A percentile compares a stretch with the other conserved stretches of the same genome.
Conservation (phyloP, 1,284 basidiomycete species). For the Fomitopsis palustris region DNA sequence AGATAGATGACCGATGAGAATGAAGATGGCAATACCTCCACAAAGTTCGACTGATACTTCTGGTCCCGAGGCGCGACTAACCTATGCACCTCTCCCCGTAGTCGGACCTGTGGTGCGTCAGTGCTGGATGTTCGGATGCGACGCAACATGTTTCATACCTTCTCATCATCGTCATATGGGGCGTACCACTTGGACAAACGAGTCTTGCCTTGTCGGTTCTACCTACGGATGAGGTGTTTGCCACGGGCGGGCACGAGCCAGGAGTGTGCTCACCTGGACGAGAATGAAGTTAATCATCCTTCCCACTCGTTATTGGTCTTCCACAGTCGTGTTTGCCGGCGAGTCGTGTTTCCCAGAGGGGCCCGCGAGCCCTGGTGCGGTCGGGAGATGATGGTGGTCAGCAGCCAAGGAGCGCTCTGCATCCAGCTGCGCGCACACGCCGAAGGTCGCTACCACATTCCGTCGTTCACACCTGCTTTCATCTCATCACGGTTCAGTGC, state of each 20-base stretch:
- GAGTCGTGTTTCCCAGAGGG: neutral
- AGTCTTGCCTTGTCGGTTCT: slow-evolving; percentile 99
- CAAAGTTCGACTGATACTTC: slow-evolving; percentile 99
- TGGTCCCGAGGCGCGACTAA: slow-evolving; percentile 96
- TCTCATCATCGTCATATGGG: slow-evolving; percentile 94
- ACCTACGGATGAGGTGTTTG: slow-evolving; percentile 6
- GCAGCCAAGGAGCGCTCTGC: neutral
- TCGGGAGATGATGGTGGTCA: neutral
- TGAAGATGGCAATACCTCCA: slow-evolving; percentile 70
- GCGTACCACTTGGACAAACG: slow-evolving; percentile 97
- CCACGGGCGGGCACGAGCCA: neutral
- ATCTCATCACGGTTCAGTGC: neutral
- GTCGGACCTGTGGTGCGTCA: slow-evolving; percentile 59
- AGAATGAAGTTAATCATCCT: slow-evolving; percentile 91
- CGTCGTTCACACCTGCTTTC: neutral
- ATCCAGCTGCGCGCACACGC: neutral
- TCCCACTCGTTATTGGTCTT: neutral
- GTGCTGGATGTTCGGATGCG: neutral
- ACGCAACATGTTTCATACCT: slow-evolving; percentile 47
- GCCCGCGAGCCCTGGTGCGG: neutral
- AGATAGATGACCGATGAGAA: neutral
- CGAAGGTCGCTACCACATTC: neutral
- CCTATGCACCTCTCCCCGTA: slow-evolving; percentile 94
- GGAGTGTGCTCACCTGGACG: slow-evolving; percentile 62
- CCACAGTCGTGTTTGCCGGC: neutral